Conservation (phyloP, 257 asterid species). For the Anisodus acutangulus region DNA sequence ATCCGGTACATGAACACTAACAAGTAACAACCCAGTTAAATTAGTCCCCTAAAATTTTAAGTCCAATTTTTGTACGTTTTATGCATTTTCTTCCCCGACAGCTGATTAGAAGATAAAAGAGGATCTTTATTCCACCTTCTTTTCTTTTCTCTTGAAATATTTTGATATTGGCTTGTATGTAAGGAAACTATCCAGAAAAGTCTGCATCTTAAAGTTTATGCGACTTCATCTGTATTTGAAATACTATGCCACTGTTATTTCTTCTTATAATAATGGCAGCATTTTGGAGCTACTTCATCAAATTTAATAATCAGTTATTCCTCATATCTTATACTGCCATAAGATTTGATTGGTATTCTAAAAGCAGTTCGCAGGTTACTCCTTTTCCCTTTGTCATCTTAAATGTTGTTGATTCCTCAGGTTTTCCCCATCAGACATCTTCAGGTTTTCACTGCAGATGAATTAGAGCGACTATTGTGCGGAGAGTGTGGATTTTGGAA, state of each 20-base stretch:
- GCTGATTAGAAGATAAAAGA: too few species aligned
- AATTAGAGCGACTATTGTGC: conserved; percentile 80
- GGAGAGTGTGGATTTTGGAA: conserved; percentile 87
- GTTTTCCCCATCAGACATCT: conserved; percentile 83
- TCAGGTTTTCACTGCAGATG: conserved; percentile 77
- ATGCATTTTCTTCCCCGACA: too few species aligned
- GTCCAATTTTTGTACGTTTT: too few species aligned
- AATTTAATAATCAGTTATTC: neutral
- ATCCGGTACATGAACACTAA: conserved; percentile 20
- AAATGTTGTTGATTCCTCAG: conserved; percentile 46
- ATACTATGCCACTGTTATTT: neutral
- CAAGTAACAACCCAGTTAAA: conserved; percentile 10
- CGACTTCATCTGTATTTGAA: neutral
- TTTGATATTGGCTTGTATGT: neutral
- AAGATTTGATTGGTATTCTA: conserved; percentile 3
- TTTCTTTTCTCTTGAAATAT: neutral
- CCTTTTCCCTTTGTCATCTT: neutral
- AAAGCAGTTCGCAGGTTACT: neutral
- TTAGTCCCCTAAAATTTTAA: neutral
- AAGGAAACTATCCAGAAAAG: neutral
- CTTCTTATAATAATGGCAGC: conserved; percentile 18
- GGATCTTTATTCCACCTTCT: neutral
- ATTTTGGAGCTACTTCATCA: neutral
- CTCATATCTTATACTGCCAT: neutral
- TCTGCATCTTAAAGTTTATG: neutral